phyloP scores from a whole-genome alignment of 805 yeast species.

The Clavispora asparagi region DNA sequence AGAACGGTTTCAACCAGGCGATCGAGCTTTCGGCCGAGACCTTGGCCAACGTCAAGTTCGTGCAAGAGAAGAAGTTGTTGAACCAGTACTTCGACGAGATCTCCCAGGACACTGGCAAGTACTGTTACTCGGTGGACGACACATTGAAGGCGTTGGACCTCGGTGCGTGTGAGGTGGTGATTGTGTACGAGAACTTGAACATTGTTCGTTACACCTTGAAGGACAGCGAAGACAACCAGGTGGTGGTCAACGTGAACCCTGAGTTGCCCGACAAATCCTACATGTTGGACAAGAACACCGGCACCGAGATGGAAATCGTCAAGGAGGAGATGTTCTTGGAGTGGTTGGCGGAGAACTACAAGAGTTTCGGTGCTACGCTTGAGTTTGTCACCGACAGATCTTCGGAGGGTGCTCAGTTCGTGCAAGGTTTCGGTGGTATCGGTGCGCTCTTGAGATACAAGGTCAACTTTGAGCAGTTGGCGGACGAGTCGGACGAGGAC shows the following conservation, averaged over 20 bases:
- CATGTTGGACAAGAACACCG: slow-evolving; percentile 77
- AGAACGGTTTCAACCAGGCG: slow-evolving; percentile 99
- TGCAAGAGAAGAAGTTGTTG: slow-evolving; percentile 95
- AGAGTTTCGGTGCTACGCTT: slow-evolving; percentile 87
- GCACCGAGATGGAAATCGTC: slow-evolving; percentile 85
- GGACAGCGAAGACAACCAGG: slow-evolving; percentile 74
- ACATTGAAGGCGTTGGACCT: slow-evolving; percentile 93
- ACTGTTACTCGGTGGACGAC: slow-evolving; percentile 96
- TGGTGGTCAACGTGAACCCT: slow-evolving; percentile 69
- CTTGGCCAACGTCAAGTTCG: slow-evolving; percentile 92
- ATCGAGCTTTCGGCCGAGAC: slow-evolving; percentile 97
- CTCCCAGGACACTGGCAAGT: slow-evolving; percentile 94
- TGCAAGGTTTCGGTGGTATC: slow-evolving; percentile 97
- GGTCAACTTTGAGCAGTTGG: slow-evolving; percentile 94
- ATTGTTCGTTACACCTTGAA: slow-evolving; percentile 78
- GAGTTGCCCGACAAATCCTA: slow-evolving; percentile 69
- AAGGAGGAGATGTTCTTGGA: slow-evolving; percentile 84
- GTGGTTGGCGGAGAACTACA: slow-evolving; percentile 98
- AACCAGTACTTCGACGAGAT: slow-evolving; percentile 93
- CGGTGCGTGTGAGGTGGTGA: slow-evolving; percentile 91
- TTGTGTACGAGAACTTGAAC: slow-evolving; percentile 90
- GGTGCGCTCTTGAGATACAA: slow-evolving; percentile 96
- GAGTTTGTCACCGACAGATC: slow-evolving; percentile 97
- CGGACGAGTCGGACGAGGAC: slow-evolving; percentile 77
- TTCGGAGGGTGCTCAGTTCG: slow-evolving; percentile 98